These are phyloP conservation scores for Corynespora cassiicola DNA, from an alignment of 2,329 filamentous ascomycete species.

Conservation along the genomic window DNA sequence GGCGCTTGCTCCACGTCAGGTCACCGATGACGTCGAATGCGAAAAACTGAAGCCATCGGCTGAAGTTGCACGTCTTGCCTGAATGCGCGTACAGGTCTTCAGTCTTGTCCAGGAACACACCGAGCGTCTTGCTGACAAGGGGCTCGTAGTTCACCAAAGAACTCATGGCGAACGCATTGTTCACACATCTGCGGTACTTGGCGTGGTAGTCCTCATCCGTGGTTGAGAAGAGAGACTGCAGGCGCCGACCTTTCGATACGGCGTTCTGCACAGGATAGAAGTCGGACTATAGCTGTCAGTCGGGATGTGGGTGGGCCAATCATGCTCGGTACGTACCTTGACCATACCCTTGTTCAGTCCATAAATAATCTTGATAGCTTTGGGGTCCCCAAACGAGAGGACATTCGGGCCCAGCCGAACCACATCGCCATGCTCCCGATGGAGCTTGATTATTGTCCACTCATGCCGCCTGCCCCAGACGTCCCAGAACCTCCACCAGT, in stretches of 20 bases:
- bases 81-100: slow-evolving; percentile 50
- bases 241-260: slow-evolving; percentile 69
- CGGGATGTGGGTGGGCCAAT: too few relatives aligned
- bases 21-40: slow-evolving; percentile 84
- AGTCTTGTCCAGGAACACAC: slow-evolving; percentile 68
- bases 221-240: slow-evolving; percentile 79
- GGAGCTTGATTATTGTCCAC: slow-evolving; percentile 70
- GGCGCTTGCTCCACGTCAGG: slow-evolving; percentile 76
- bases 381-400: slow-evolving; percentile 76
- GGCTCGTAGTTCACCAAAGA: slow-evolving; percentile 80
- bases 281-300: slow-evolving; percentile 64
- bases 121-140: slow-evolving; percentile 77
- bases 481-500: slow-evolving; percentile 78
- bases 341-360: slow-evolving; percentile 81
- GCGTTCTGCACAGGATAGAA: slow-evolving; percentile 83
- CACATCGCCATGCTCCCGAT: slow-evolving; percentile 74
- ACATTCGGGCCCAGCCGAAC: slow-evolving; percentile 77
- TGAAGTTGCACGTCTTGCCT: slow-evolving; percentile 65
- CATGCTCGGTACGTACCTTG: slow-evolving; percentile 65
- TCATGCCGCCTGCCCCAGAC: slow-evolving; percentile 71
- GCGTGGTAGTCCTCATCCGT: slow-evolving; percentile 78
- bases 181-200: slow-evolving; percentile 76
- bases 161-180: slow-evolving; percentile 79
- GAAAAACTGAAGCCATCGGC: slow-evolving; percentile 78
- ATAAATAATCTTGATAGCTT: slow-evolving; percentile 77